Base-by-base conservation (phyloP, 2,329 filamentous ascomycete species). In the Trichoderma hamatum region DNA sequence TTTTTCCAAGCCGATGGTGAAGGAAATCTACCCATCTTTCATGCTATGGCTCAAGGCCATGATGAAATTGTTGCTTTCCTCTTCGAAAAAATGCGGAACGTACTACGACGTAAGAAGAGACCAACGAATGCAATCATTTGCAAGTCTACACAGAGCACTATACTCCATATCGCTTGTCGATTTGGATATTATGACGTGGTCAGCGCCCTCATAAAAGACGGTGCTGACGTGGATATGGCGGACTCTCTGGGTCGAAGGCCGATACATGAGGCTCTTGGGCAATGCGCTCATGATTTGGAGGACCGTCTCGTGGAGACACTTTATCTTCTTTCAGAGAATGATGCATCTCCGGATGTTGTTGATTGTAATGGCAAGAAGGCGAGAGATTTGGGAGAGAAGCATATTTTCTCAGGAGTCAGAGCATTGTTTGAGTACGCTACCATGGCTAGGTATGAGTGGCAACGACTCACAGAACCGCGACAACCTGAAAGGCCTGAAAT, bases 111-210 rank as follows among this genome's bases (percentile, higher is more conserved):
- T n/a, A 2, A 24, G 4, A 49, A 5, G 26, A 19, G 3, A 32
- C 3, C 4, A 9, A 30, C 30, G 5, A 64, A 67, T 26, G 39
- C 28, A 6, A 21, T 67, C 14, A 58, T 71, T 16, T 49, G 61
- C 3, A 28, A 30, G 1, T 16, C 32, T 7, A 58, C 46, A 7
- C 7, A 56, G 34, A 70, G 69, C 49, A 69, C 67, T 9, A 24
- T 43, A 13, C 55, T 71, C 7, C 69, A 71, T 13, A 69, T 71
- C 9, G 69, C 69, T 14, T 69, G 67, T 39, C 67, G 69, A 30
- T 71, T 71, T 30, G 67, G 49, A 19, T 52, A 43, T 14, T 24
- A 16, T 14, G 34, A 58, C n/a, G 39, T 69, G 26, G 67, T 69
- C 9, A 24, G 1, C 2, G 26, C 16, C 10, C 51, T 71, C n/a